Conservation (phyloP, 1,284 basidiomycete genomes). For the Puccinia horiana region DNA sequence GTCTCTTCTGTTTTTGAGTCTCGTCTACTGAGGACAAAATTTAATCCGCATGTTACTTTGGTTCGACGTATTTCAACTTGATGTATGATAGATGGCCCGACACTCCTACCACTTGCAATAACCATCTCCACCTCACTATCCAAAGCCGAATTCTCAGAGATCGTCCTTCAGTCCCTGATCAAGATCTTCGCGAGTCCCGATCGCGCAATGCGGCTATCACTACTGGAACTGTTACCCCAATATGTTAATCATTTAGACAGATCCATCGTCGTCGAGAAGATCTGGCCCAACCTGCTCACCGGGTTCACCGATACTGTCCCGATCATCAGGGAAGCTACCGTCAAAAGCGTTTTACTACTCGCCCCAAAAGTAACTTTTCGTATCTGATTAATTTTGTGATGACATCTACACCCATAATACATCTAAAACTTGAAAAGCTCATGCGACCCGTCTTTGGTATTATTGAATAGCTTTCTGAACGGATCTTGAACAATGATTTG, state of each 20-base stretch:
- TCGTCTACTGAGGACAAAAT: conserved; percentile 65
- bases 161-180: conserved; percentile 75
- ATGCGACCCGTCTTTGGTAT: background rate
- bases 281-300: conserved; percentile 86
- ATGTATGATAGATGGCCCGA: conserved; percentile 39
- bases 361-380: conserved; percentile 70
- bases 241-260: conserved; percentile 85
- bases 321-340: conserved; percentile 88
- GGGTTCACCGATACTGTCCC: conserved; percentile 93
- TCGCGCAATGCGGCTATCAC: conserved; percentile 86
- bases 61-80: conserved; percentile 63
- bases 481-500: conserved; percentile 94
- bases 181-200: conserved; percentile 84
- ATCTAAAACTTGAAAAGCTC: background rate
- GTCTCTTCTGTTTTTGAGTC: background rate
- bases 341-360: conserved; percentile 81
- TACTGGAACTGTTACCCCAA: conserved; percentile 80
- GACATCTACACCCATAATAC: background rate
- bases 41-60: conserved; percentile 65
- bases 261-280: conserved; percentile 77
- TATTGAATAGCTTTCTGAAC: conserved; percentile 65
- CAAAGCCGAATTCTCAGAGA: conserved; percentile 70
- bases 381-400: background rate
- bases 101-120: conserved; percentile 43
- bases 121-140: conserved; percentile 60